Percentiles rank a stretch among this genome's conserved stretches.
phyloP scores from a whole-genome alignment of 75 land plant species.

The Pinus tabuliformis region DNA sequence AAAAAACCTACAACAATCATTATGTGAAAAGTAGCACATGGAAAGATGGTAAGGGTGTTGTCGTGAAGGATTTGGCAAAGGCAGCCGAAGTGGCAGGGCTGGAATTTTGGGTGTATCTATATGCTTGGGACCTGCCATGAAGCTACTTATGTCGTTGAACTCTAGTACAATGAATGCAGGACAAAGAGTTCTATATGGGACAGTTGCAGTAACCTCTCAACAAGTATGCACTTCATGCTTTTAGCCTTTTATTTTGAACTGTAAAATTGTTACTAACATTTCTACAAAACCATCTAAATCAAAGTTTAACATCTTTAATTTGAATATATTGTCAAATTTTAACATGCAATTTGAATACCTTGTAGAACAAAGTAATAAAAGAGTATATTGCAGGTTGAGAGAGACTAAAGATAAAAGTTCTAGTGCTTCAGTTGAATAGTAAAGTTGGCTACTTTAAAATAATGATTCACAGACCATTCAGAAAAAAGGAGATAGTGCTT shows the following conservation, averaged over 20 bases:
- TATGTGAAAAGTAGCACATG: constrained; percentile 61
- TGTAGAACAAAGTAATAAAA: too few relatives aligned
- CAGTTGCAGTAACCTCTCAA: constrained; percentile 78
- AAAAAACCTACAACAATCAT: constrained; percentile 67
- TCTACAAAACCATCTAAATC: not conserved
- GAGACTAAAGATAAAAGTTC: not conserved
- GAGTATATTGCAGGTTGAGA: too few relatives aligned
- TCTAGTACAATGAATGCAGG: constrained; percentile 83
- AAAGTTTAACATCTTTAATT: too few relatives aligned
- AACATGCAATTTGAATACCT: too few relatives aligned
- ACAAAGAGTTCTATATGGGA: constrained; percentile 74
- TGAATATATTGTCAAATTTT: too few relatives aligned
- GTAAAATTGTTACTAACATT: not conserved
- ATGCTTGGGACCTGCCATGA: constrained; percentile 94
- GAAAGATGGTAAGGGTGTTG: constrained; percentile 74
- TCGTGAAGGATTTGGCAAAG: constrained; percentile 57
- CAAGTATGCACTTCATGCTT: constrained; percentile 23
- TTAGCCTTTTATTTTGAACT: not conserved
- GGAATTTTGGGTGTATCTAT: constrained; percentile 19
- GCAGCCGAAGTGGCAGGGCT: constrained; percentile 58
- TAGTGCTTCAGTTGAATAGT: not conserved
- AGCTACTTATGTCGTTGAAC: constrained; percentile 56
- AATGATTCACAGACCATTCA: too few relatives aligned
- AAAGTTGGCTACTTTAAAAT: too few relatives aligned
- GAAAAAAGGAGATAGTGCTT: too few relatives aligned